Evolutionary conservation across 2,329 filamentous ascomycete genomes (phyloP).

Genomic region (Daldinia sp.): DNA sequence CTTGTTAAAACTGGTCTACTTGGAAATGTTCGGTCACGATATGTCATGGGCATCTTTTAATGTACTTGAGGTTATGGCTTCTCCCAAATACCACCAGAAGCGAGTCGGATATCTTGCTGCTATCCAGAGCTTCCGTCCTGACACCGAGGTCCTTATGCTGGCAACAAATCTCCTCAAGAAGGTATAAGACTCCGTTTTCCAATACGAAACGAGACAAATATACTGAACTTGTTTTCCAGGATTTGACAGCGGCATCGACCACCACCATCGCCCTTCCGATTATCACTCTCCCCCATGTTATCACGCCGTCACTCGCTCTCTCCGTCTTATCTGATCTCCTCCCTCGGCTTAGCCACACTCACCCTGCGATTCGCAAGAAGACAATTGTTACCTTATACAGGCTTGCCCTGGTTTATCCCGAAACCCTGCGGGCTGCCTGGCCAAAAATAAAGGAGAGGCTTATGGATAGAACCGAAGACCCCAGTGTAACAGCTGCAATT

Average conservation of each 20-base stretch:
- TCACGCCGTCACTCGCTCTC: conserved; percentile 91
- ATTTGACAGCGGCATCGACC: conserved; percentile 78
- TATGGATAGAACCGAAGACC: conserved; percentile 89
- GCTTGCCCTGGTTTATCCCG: conserved; percentile 94
- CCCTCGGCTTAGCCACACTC: conserved; percentile 86
- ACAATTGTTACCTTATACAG: conserved; percentile 94
- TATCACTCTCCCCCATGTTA: conserved; percentile 90
- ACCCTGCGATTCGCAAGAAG: conserved; percentile 91
- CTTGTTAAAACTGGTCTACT: conserved; percentile 93
- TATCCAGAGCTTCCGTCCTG: conserved; percentile 93
- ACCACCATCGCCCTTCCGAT: conserved; percentile 88
- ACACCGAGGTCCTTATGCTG: conserved; percentile 97
- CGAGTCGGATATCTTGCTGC: conserved; percentile 94
- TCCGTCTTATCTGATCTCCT: conserved; percentile 89
- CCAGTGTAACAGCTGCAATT: conserved; percentile 93
- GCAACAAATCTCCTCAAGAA: conserved; percentile 98
- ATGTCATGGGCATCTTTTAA: conserved; percentile 99
- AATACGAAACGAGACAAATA: conserved; percentile 4
- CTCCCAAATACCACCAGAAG: conserved; percentile 93
- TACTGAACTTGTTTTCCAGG: conserved; percentile 58
- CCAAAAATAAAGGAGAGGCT: conserved; percentile 96
- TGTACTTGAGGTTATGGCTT: conserved; percentile 98
- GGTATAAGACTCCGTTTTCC: conserved; percentile 58
- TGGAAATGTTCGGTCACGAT: conserved; percentile 99
- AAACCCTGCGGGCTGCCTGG: conserved; percentile 92